These are phyloP conservation scores for Westerdykella sp. DNA, from an alignment of 2,329 filamentous ascomycete species.

Conservation along the genomic window DNA sequence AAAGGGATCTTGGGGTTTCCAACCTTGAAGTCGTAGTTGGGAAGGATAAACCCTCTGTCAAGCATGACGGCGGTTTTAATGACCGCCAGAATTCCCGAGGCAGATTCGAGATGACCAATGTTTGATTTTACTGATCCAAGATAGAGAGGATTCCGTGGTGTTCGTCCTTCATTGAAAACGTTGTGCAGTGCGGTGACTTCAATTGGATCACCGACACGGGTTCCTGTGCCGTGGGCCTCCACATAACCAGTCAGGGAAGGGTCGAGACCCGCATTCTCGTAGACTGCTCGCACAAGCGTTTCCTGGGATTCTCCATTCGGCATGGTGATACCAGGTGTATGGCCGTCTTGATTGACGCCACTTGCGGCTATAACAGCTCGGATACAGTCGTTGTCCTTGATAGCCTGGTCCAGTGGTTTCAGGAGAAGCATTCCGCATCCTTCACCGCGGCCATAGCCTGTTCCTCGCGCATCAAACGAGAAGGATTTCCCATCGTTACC, in stretches of 20 bases:
- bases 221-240: conserved; percentile 48
- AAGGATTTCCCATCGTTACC: conserved; percentile 25
- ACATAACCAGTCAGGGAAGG: conserved; percentile 22
- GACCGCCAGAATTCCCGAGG: conserved; percentile 26
- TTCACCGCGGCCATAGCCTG: conserved; percentile 60
- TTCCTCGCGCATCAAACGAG: conserved; percentile 47
- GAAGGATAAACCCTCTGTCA: conserved; percentile 33
- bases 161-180: conserved; percentile 17
- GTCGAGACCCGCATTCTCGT: conserved; percentile 18
- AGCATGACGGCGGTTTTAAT: conserved; percentile 40
- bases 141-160: conserved; percentile 16
- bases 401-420: conserved; percentile 53
- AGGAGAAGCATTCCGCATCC: conserved; percentile 54
- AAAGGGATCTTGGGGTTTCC: conserved; percentile 29
- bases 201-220: conserved; percentile 41
- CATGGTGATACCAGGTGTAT: conserved; percentile 52
- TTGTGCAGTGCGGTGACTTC: conserved; percentile 21
- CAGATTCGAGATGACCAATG: conserved; percentile 30
- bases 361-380: conserved; percentile 40
- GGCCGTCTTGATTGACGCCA: conserved; percentile 48
- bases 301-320: conserved; percentile 39
- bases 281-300: conserved; percentile 17
- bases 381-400: conserved; percentile 51
- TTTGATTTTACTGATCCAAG: conserved; percentile 28
- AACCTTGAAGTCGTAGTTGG: conserved; percentile 34